Evolutionary conservation across 768 basidiomycete genomes (phyloP).

Genomic region (Tremella mesenterica): DNA sequence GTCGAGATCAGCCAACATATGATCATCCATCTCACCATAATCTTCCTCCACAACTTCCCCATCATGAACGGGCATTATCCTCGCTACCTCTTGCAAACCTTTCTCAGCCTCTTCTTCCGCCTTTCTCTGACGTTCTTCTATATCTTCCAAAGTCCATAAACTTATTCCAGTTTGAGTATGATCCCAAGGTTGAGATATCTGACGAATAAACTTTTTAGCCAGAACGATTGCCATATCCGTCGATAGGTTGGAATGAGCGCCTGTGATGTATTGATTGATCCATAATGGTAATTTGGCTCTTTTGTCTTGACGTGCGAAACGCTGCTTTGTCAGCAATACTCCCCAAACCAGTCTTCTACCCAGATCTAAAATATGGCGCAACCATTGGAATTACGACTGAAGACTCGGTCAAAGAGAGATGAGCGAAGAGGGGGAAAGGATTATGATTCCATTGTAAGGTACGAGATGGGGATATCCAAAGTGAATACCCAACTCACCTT

Average conservation of each 20-base stretch:
- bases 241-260: slow-evolving; percentile 90
- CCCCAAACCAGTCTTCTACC: not conserved
- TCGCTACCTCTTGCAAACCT: slow-evolving; percentile 45
- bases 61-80: not conserved
- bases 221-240: slow-evolving; percentile 95
- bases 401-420: too few relatives aligned
- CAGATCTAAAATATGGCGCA: not conserved
- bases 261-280: slow-evolving; percentile 99
- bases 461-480: not conserved
- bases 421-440: too few relatives aligned
- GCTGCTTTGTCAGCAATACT: slow-evolving; percentile 17
- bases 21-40: slow-evolving; percentile 20
- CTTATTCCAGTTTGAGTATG: slow-evolving; percentile 92
- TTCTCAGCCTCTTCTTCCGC: slow-evolving; percentile 59
- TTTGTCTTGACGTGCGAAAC: slow-evolving; percentile 44
- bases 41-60: slow-evolving; percentile 19
- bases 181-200: slow-evolving; percentile 96
- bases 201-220: slow-evolving; percentile 92
- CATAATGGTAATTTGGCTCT: slow-evolving; percentile 91
- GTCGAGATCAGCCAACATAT: slow-evolving; percentile 18
- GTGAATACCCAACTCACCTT: slow-evolving; percentile 55
- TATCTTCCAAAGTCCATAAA: slow-evolving; percentile 87
- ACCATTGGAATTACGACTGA: not conserved
- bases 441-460: too few relatives aligned
- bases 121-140: slow-evolving; percentile 74